Base-by-base conservation (phyloP, 305 asterid species). In the Rubia peregrina region DNA sequence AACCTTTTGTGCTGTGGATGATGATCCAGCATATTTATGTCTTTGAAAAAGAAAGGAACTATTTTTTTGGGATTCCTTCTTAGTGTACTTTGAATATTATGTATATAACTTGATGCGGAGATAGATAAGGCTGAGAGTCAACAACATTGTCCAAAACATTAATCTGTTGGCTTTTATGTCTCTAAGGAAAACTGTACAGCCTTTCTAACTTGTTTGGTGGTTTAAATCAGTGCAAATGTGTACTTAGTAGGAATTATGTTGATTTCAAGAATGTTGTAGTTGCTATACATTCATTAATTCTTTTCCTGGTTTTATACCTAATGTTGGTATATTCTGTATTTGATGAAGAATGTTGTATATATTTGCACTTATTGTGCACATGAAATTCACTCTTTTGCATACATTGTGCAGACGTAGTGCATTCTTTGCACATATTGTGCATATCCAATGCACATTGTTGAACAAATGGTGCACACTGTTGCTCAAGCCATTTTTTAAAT, bases 21-120 rank as follows among this genome's bases (percentile, higher is more conserved):
- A 51, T 43, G 63, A 42, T 75, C 64, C 60, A 53, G 53, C 67
- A 69, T 70, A 57, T 76, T 65, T 72, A 70, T 41, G 61, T 51
- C 62, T 17, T 65, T 24, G 43, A 61, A 43, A 63, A 56, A 22
- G 63, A 49, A 73, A 65, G 65, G 73, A 71, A 51, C 59, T 51
- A 66, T 64, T 64, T 65, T 53, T 19, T 38, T 14, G n/a, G 36
- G 44, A 22, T 72, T 67, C 55, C 67, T 49, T 33, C 5, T 46
- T 56, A 67, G 30, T 73, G 76, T 78, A 73, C 65, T 61, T 26
- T 73, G 19, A 21, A 57, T 79, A 75, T 85, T 85, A 77, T 83
- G 84, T 80, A 77, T 55, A 85, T 85, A 80, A 57, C 73, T 33
- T 61, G 55, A 48, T 48, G 83, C 75, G 61, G 80, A 69, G 86